A percentile compares a stretch with the other conserved stretches of the same genome.
Conservation (phyloP, 768 basidiomycete genomes). For the Leccinum aurantiacum region DNA sequence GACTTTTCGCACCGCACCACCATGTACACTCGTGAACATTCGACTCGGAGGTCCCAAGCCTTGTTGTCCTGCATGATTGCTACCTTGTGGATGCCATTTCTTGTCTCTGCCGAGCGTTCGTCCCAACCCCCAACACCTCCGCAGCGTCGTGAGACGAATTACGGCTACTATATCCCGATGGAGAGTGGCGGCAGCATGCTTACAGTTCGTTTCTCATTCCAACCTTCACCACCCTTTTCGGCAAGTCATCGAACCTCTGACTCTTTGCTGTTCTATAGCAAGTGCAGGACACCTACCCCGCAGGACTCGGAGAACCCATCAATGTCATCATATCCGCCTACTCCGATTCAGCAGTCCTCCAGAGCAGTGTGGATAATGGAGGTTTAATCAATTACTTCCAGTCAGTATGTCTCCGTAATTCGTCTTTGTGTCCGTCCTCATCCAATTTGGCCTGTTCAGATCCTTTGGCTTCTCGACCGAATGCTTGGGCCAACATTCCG, state of each 20-base stretch:
- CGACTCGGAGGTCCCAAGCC: neutral
- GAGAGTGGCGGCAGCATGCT: slow-evolving; percentile 64
- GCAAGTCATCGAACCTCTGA: neutral
- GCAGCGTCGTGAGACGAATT: slow-evolving; percentile 25
- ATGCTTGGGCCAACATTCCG: slow-evolving; percentile 81
- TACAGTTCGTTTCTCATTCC: slow-evolving; percentile 49
- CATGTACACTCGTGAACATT: slow-evolving; percentile 2
- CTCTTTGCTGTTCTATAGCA: slow-evolving; percentile 36
- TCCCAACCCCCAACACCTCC: slow-evolving; percentile 7
- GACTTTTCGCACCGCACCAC: neutral
- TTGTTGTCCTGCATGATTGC: slow-evolving; percentile 10
- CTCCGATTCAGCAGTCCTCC: slow-evolving; percentile 70
- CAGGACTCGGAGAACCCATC: slow-evolving; percentile 82
- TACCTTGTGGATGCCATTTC: slow-evolving; percentile 8
- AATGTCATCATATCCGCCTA: slow-evolving; percentile 78
- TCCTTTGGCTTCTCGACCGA: slow-evolving; percentile 73
- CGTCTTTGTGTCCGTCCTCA: neutral
- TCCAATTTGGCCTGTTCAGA: slow-evolving; percentile 25
- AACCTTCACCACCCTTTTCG: neutral
- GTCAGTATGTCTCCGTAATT: slow-evolving; percentile 43
- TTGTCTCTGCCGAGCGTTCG: slow-evolving; percentile 11
- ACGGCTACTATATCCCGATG: slow-evolving; percentile 61
- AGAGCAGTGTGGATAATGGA: slow-evolving; percentile 57
- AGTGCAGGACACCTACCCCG: slow-evolving; percentile 58
- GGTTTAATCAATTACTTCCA: slow-evolving; percentile 81